phyloP scores from a whole-genome alignment of 2,329 filamentous ascomycete genomes.

The Fusarium torulosum region DNA sequence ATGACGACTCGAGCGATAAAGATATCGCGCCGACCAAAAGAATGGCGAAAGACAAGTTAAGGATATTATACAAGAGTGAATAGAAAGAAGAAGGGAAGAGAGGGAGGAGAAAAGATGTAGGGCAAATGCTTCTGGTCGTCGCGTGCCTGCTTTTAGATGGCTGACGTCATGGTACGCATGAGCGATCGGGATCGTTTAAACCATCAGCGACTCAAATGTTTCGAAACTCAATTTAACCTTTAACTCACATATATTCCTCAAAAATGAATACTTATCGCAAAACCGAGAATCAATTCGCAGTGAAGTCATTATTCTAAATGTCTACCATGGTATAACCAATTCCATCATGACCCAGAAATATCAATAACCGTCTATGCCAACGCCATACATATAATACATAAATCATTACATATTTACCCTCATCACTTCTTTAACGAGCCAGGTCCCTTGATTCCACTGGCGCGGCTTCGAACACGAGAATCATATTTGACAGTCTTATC shows the following conservation, averaged over 20 bases:
- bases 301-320: slow-evolving; percentile 2
- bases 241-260: background rate
- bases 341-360: background rate
- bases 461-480: slow-evolving; percentile 39
- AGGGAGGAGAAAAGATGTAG: background rate
- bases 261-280: background rate
- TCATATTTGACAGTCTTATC: slow-evolving; percentile 35
- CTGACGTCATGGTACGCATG: slow-evolving; percentile 31
- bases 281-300: background rate
- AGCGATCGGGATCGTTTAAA: slow-evolving; percentile 27
- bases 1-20: slow-evolving; percentile 21
- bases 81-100: background rate
- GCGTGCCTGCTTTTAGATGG: slow-evolving; percentile 28
- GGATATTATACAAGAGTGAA: background rate
- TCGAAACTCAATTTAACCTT: background rate
- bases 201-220: background rate
- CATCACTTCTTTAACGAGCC: slow-evolving; percentile 32
- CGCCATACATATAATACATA: slow-evolving; percentile 11
- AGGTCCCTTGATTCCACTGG: slow-evolving; percentile 29
- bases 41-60: background rate
- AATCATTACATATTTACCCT: background rate
- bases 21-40: background rate
- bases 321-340: background rate
- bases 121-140: slow-evolving; percentile 8
- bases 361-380: background rate